phyloP scores from a whole-genome alignment of 2,329 filamentous ascomycete species.

The Teratosphaeria gauchensis region DNA sequence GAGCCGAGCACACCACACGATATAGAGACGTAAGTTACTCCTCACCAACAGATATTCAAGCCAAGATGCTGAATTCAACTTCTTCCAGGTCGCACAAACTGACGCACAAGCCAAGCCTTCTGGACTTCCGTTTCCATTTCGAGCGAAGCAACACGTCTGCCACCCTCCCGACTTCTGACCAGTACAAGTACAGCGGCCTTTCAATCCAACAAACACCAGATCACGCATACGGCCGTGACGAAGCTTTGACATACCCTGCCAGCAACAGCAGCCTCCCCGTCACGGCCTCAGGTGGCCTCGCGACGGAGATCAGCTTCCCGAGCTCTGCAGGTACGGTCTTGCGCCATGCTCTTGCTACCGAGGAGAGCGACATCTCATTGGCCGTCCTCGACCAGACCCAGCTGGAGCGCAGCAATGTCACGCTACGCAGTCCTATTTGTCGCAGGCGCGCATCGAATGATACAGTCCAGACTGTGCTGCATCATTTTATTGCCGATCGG shows the following conservation, averaged over 20 bases:
- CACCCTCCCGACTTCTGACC: background rate
- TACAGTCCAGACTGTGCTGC: background rate
- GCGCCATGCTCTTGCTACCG: background rate
- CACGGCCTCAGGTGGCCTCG: background rate
- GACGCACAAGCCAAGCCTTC: background rate
- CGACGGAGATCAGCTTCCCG: background rate
- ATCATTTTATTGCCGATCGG: background rate
- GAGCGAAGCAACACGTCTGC: background rate
- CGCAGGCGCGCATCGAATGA: background rate
- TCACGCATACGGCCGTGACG: background rate
- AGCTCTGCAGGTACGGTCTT: background rate
- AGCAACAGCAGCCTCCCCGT: background rate
- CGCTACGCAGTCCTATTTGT: background rate
- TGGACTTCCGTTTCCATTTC: constrained; percentile 1
- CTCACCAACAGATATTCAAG: background rate
- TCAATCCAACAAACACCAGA: background rate
- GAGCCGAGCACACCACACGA: background rate
- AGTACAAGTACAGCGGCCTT: background rate
- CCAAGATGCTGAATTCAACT: background rate
- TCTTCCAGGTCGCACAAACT: background rate
- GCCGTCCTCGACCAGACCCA: background rate
- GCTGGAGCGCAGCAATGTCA: background rate
- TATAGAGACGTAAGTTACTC: background rate
- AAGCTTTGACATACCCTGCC: background rate
- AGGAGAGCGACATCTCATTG: background rate